These are phyloP conservation scores for Lentinula novae-zelandiae DNA, from an alignment of 1,284 basidiomycete genomes.

Conservation along the genomic window DNA sequence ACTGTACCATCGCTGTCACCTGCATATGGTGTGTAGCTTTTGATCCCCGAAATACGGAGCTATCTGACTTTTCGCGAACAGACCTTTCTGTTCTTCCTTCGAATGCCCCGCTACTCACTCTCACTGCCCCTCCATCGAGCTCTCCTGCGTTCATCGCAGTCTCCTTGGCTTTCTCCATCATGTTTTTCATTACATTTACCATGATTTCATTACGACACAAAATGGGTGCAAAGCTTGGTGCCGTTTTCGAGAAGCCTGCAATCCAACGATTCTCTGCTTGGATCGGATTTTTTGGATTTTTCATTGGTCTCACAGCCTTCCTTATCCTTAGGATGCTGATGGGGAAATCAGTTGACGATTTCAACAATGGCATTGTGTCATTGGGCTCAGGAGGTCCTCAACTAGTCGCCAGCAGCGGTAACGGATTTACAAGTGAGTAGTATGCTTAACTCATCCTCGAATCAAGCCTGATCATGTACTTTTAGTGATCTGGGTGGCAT, in stretches of 20 bases:
- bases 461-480: slow-evolving; percentile 7
- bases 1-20: slow-evolving; percentile 55
- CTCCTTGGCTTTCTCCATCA: slow-evolving; percentile 52
- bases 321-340: slow-evolving; percentile 77
- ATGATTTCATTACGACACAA: slow-evolving; percentile 64
- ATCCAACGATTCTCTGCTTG: slow-evolving; percentile 63
- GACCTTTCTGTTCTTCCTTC: slow-evolving; percentile 60
- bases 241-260: slow-evolving; percentile 51
- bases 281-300: slow-evolving; percentile 71
- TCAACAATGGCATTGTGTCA: slow-evolving; percentile 57
- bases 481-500: slow-evolving; percentile 73
- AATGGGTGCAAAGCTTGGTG: slow-evolving; percentile 50
- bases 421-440: slow-evolving; percentile 71
- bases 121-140: slow-evolving; percentile 59
- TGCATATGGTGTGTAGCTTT: slow-evolving; percentile 46
- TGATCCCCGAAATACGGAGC: not conserved
- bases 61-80: slow-evolving; percentile 24
- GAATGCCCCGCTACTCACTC: slow-evolving; percentile 50
- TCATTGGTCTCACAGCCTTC: slow-evolving; percentile 70
- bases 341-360: slow-evolving; percentile 73
- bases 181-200: slow-evolving; percentile 68
- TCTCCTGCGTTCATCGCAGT: slow-evolving; percentile 65
- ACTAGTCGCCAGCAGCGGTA: slow-evolving; percentile 60
- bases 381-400: slow-evolving; percentile 51
- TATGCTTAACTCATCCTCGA: not conserved